These are phyloP conservation scores for Tardiomyces blankii DNA, from an alignment of 1,139 yeast species.

Conservation along the genomic window DNA sequence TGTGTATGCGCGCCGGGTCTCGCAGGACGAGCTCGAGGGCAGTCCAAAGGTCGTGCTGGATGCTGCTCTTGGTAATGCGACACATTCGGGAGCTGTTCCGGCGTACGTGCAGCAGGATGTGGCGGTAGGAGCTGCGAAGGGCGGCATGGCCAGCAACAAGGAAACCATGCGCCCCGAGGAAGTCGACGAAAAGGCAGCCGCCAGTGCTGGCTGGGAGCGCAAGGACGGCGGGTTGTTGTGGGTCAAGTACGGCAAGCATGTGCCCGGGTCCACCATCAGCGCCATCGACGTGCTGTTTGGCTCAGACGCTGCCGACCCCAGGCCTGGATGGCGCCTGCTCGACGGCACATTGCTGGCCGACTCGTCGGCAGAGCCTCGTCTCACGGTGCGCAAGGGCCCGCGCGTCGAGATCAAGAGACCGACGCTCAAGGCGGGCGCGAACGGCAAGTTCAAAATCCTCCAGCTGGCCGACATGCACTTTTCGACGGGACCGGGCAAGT, in stretches of 20 bases:
- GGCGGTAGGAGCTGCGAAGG: constrained; percentile 3
- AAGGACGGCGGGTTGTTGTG: constrained; percentile 34
- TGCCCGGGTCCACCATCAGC: constrained; percentile 27
- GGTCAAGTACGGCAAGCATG: constrained; percentile 34
- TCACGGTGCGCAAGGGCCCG: constrained; percentile 28
- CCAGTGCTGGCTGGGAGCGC: constrained; percentile 27
- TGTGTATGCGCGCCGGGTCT: constrained; percentile 17
- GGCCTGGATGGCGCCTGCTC: constrained; percentile 54
- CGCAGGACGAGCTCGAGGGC: constrained; percentile 16
- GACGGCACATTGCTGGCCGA: constrained; percentile 19
- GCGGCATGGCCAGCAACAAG: constrained; percentile 3
- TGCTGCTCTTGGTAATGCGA: constrained; percentile 12
- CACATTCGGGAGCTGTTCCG: constrained; percentile 1
- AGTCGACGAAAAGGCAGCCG: constrained; percentile 4
- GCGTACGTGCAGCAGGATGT: constrained; percentile 8
- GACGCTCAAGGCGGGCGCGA: constrained; percentile 27
- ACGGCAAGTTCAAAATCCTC: constrained; percentile 55
- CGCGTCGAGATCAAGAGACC: constrained; percentile 19
- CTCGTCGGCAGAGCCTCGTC: constrained; percentile 18
- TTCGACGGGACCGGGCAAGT: constrained; percentile 63
- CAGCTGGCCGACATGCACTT: constrained; percentile 86
- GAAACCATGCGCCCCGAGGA: neutral
- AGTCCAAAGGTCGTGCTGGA: constrained; percentile 20
- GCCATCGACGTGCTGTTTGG: constrained; percentile 63
- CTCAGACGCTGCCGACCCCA: constrained; percentile 61